Evolutionary conservation across 345 rosid genomes (phyloP), one percentile per base, ranked within the genome.

Genomic region (Acer yangbiense): DNA sequence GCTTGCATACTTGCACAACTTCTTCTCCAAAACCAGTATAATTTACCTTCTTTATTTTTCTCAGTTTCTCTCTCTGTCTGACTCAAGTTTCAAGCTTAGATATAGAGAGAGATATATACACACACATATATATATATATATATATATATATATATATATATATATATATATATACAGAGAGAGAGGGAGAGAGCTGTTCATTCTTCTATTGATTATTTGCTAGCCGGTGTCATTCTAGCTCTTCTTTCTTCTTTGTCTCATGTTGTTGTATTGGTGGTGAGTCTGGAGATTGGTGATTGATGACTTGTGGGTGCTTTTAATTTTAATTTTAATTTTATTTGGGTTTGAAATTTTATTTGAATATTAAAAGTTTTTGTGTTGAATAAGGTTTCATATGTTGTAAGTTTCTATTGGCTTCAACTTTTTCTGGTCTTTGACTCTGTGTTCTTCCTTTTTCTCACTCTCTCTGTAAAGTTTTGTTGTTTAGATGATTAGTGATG

Each of bases 371-470:
- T 17, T 41, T 12, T 48, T 27, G 23, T 70, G 68, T 44, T 73
- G 57, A 44, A 23, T 43, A 65, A 72, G 65, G 61, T 60, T 72
- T 29, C 48, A 20, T 44, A 9, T 50, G 18, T 48, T 46, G 73
- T 7, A 48, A 29, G 23, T 29, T 44, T 44, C 12, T 44, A 8
- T 27, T 43, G 60, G 65, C 60, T 23, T 32, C 16, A 76, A 9
- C 55, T 12, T 76, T 6, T 18, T 73, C 74, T 23, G 60, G 9
- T 70, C 68, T 69, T 58, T 58, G 63, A 58, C 63, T 9, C 32
- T 68, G 44, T 7, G 14, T 3, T 54, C 27, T 9, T 29, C 48
- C 8, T 35, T 27, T 72, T 39, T 18, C 8, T 62, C 9, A 13
- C 11, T 44, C 50, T 9, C 13, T 46, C 13, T 46, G 0, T 46